A percentile compares a stretch with the other conserved stretches of the same genome.
Evolutionary conservation across 768 basidiomycete species (phyloP).

Genomic region (Coprinopsis cinerea): DNA sequence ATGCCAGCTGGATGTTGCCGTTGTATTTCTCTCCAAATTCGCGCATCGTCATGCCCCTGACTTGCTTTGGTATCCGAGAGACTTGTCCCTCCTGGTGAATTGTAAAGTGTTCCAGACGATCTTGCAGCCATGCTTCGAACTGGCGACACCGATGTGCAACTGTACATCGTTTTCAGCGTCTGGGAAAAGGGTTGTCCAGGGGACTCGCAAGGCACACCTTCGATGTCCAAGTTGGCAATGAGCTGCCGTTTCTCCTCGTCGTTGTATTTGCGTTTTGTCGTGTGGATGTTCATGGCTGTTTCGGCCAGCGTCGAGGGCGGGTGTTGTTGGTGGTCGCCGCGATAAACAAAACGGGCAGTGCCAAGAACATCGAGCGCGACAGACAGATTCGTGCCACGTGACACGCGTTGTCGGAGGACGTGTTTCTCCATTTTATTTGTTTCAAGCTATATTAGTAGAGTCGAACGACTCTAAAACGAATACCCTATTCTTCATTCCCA

Average conservation of each 20-base stretch:
- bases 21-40: conserved; percentile 77
- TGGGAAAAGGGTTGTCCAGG: conserved; percentile 2
- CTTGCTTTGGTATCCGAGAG: conserved; percentile 67
- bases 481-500: too few species aligned
- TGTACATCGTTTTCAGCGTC: conserved; percentile 20
- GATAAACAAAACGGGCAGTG: conserved; percentile 11
- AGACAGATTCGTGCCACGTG: conserved; percentile 30
- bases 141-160: conserved; percentile 72
- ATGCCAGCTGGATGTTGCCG: conserved; percentile 66
- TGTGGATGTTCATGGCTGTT: conserved; percentile 29
- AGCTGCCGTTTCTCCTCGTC: conserved; percentile 72
- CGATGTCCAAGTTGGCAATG: conserved; percentile 72
- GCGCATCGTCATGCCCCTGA: conserved; percentile 65
- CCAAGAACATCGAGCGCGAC: conserved; percentile 13
- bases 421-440: background rate
- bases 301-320: conserved; percentile 4
- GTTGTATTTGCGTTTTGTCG: conserved; percentile 34
- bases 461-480: too few species aligned
- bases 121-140: conserved; percentile 69
- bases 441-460: too few species aligned
- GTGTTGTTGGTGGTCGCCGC: conserved; percentile 8
- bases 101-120: conserved; percentile 67
- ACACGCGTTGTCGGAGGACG: conserved; percentile 24
- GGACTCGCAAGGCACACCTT: conserved; percentile 41
- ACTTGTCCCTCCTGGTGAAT: conserved; percentile 73